Percentiles rank a stretch among this genome's conserved stretches.
Conservation (phyloP, 2,329 filamentous ascomycete species). For the Colletotrichum higginsianum region DNA sequence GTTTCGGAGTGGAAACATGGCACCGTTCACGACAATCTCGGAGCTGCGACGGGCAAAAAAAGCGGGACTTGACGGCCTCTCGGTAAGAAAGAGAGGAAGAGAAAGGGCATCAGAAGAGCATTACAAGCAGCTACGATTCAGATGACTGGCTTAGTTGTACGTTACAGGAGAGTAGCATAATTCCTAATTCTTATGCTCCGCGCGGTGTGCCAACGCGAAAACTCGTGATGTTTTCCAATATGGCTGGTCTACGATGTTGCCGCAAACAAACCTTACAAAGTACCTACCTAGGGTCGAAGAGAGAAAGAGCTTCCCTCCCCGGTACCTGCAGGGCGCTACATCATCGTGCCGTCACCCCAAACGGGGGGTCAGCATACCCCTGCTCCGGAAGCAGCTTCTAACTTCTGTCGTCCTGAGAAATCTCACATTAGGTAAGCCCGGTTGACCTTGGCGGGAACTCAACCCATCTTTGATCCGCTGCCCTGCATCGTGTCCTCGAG, state of each 20-base stretch:
- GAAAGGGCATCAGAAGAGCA: constrained; percentile 5
- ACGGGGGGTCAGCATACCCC: constrained; percentile 26
- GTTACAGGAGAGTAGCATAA: constrained; percentile 29
- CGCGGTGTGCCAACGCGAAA: background rate
- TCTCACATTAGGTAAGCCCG: constrained; percentile 36
- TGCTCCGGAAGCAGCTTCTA: constrained; percentile 31
- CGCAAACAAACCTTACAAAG: background rate
- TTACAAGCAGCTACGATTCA: constrained; percentile 23
- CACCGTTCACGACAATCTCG: constrained; percentile 21
- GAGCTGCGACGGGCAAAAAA: constrained; percentile 25
- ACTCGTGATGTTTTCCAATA: background rate
- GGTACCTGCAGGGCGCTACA: constrained; percentile 42
- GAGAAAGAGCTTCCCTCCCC: constrained; percentile 2
- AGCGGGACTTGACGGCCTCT: constrained; percentile 18
- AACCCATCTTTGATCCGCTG: constrained; percentile 14
- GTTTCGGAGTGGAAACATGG: constrained; percentile 10
- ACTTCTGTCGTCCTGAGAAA: constrained; percentile 29
- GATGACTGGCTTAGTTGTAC: constrained; percentile 33
- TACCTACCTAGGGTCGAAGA: no score
- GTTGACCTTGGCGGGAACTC: constrained; percentile 27
- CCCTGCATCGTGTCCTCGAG: constrained; percentile 20
- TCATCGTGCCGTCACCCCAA: constrained; percentile 39
- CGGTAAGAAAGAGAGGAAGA: background rate
- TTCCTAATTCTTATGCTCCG: constrained; percentile 23
- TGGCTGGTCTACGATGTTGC: background rate